These are phyloP conservation scores for Colletotrichum sp. DNA, from an alignment of 2,329 filamentous ascomycete genomes.

Conservation along the genomic window DNA sequence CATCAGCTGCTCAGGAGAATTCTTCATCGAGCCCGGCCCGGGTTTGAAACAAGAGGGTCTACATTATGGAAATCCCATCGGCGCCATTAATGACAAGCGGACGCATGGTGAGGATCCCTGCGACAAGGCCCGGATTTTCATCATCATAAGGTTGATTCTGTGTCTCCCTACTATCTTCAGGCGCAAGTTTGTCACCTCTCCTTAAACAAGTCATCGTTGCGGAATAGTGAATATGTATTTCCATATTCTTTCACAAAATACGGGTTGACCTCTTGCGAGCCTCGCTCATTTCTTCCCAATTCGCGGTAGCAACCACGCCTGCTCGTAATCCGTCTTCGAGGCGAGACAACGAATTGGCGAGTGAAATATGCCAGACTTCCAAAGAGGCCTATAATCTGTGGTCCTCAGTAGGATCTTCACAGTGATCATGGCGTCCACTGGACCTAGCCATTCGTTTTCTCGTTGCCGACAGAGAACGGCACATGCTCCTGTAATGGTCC, in stretches of 20 bases:
- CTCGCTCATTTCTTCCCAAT: not conserved
- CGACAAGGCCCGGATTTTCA: not conserved
- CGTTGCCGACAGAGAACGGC: not conserved
- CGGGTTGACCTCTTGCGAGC: not conserved
- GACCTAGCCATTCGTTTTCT: not conserved
- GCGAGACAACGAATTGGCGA: not conserved
- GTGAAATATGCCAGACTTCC: not conserved
- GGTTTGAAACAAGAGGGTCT: not conserved
- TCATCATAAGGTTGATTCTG: not conserved
- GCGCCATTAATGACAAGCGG: not conserved
- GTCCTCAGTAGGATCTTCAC: not conserved
- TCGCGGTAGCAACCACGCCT: not conserved
- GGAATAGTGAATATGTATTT: not conserved
- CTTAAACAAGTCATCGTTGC: not conserved
- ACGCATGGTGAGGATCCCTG: not conserved
- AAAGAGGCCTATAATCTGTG: not conserved
- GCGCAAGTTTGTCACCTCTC: not conserved
- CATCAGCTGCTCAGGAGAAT: not conserved
- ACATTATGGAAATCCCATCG: not conserved
- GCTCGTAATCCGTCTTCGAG: not conserved
- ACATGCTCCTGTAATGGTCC: not conserved
- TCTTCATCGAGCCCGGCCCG: not conserved
- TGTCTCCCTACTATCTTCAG: not conserved
- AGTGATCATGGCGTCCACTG: not conserved
- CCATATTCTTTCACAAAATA: not conserved